These are phyloP conservation scores for Globisporangium echinulatum DNA, from an alignment of 352 stramenopile genomes.

Conservation along the genomic window DNA sequence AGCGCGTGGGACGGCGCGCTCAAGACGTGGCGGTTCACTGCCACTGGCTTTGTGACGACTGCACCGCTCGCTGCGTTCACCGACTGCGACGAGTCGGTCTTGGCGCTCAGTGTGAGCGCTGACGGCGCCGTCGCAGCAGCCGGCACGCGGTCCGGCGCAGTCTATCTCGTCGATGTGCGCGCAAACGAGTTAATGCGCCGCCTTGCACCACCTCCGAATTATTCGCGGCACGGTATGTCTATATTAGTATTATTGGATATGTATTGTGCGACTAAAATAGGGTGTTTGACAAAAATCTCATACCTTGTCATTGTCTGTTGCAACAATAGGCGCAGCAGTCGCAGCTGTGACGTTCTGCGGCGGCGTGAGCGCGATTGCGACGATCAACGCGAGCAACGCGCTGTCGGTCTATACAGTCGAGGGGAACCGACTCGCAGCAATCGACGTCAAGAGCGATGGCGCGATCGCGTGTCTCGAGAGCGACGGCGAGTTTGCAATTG, in stretches of 20 bases:
- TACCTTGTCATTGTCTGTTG: constrained; percentile 15
- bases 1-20: constrained; percentile 74
- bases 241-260: too few species aligned
- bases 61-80: constrained; percentile 62
- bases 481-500: constrained; percentile 71
- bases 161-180: constrained; percentile 71
- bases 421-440: constrained; percentile 43
- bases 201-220: constrained; percentile 20
- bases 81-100: constrained; percentile 69
- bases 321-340: constrained; percentile 48
- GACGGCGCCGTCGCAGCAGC: constrained; percentile 43
- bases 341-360: constrained; percentile 60
- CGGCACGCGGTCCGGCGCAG: constrained; percentile 46
- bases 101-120: constrained; percentile 58
- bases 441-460: constrained; percentile 57
- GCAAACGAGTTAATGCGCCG: constrained; percentile 58
- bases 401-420: constrained; percentile 61
- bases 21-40: constrained; percentile 76
- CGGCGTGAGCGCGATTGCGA: constrained; percentile 41
- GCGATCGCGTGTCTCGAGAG: constrained; percentile 62
- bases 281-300: too few species aligned
- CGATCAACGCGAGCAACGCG: constrained; percentile 65
- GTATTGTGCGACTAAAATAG: too few species aligned
- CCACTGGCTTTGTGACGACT: constrained; percentile 46
- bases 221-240: too few species aligned